Base-by-base conservation (phyloP, 2,329 filamentous ascomycete species). In the Blastomyces gilchristii region DNA sequence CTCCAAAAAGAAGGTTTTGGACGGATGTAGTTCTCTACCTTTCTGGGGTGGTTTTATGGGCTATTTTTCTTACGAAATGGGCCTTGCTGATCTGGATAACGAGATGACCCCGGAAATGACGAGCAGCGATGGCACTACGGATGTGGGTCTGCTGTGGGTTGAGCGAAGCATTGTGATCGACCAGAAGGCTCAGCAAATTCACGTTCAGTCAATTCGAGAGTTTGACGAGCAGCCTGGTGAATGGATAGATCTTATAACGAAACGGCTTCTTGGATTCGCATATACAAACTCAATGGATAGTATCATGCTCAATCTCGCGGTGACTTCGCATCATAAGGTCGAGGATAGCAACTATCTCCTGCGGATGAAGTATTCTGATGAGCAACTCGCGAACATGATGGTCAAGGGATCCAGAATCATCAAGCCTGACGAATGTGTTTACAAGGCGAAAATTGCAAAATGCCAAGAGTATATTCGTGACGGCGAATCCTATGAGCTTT, bases 31-130 rank as follows among this genome's bases (percentile, higher is more conserved):
- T 3, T 66, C 74, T 1, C 70, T 77, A 25, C 79, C 89, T 0
- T 96, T 96, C 71, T 85, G 89, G 75, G 91, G 90, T 60, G 91
- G 91, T 0, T 86, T 96, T 64, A 85, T 96, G 76, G 91, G 91
- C 0, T 95, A 88, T 69, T 82, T 91, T 60, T 91, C 89, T 0
- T 96, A 96, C 65, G 91, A 96, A 73, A 85, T 91, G 71, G 90
- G 90, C 0, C 77, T 95, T 0, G 78, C 81, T 12, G 65, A 65
- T 39, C 63, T 69, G 47, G 61, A 65, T 47, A 41, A 58, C 66
- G n/a, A 49, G 50, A 14, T 43, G 37, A 67, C 85, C 81, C 22
- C 85, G 86, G 22, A 3, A 31, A 5, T n/a, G 41, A 56, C 43
- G 37, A 31, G 56, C 56, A 11, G 37, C 45, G n/a, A 67, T 69